Percentiles rank a stretch among this genome's conserved stretches.
phyloP scores from a whole-genome alignment of 2,329 filamentous ascomycete species.

The Penicillium sp. region DNA sequence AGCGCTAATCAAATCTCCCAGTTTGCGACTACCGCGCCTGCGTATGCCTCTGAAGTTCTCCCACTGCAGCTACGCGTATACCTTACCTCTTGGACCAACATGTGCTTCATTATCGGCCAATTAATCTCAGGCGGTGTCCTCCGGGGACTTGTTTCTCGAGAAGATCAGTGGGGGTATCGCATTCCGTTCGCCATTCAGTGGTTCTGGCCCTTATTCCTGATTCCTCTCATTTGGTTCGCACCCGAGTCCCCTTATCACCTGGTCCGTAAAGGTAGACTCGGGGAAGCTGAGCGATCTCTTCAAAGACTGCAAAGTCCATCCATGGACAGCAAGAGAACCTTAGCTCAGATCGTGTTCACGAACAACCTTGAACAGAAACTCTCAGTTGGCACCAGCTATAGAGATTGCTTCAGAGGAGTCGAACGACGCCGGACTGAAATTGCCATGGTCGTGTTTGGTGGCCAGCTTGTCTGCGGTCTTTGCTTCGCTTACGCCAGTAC shows the following conservation, averaged over 20 bases:
- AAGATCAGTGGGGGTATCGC: conserved; percentile 30
- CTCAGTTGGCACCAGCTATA: conserved; percentile 21
- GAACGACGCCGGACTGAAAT: conserved; percentile 45
- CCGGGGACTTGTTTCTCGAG: conserved; percentile 35
- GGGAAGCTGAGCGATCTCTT: conserved; percentile 23
- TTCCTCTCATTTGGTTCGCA: conserved; percentile 32
- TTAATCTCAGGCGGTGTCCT: conserved; percentile 42
- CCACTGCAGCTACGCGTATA: conserved; percentile 32
- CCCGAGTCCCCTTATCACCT: conserved; percentile 29
- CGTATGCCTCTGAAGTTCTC: not conserved
- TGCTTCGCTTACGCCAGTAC: conserved; percentile 25
- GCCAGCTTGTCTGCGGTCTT: conserved; percentile 35
- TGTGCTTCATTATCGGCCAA: conserved; percentile 49
- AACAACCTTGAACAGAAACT: conserved; percentile 34
- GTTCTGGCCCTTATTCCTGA: conserved; percentile 25
- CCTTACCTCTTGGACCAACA: conserved; percentile 42
- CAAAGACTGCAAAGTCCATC: not conserved
- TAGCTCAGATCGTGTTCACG: conserved; percentile 33
- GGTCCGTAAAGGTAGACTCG: conserved; percentile 25
- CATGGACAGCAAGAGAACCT: not conserved
- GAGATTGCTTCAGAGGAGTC: conserved; percentile 33
- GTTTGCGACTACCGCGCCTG: not conserved
- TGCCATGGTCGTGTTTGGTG: conserved; percentile 38
- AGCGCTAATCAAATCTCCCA: not conserved
- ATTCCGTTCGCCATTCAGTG: conserved; percentile 42